A percentile compares a stretch with the other conserved stretches of the same genome.
phyloP scores from a whole-genome alignment of 768 basidiomycete species.

The Mycena latifolia region DNA sequence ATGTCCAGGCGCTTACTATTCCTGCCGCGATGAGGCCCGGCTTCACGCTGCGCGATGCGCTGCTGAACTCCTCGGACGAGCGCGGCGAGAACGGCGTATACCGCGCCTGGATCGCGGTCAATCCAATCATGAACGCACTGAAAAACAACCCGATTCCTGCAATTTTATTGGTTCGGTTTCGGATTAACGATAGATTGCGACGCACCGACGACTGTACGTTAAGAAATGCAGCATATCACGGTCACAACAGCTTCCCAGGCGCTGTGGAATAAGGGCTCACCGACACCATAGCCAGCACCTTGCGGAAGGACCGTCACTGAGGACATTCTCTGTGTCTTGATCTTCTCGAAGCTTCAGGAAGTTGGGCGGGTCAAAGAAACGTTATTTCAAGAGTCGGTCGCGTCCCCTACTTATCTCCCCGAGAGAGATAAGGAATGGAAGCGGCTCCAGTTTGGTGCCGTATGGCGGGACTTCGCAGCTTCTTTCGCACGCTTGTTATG shows the following conservation, averaged over 20 bases:
- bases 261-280: slow-evolving; percentile 22
- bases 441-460: neutral
- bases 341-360: neutral
- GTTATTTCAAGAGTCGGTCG: too few species aligned
- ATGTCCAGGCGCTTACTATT: slow-evolving; percentile 96
- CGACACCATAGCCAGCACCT: slow-evolving; percentile 86
- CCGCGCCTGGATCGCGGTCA: slow-evolving; percentile 86
- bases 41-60: slow-evolving; percentile 86
- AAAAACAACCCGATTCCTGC: slow-evolving; percentile 91
- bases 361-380: too few species aligned
- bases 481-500: neutral
- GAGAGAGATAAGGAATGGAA: slow-evolving; percentile 1
- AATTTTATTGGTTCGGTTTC: neutral
- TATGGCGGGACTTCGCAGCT: neutral
- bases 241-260: neutral
- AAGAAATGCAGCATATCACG: neutral
- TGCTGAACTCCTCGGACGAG: slow-evolving; percentile 87
- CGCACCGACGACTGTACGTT: slow-evolving; percentile 62
- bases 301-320: slow-evolving; percentile 69
- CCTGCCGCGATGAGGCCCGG: slow-evolving; percentile 94
- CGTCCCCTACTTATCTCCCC: neutral
- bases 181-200: neutral
- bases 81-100: slow-evolving; percentile 87
- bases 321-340: too few species aligned
- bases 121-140: slow-evolving; percentile 80